Evolutionary conservation across 1,284 basidiomycete species (phyloP), one percentile per base, ranked within the genome.

Genomic region (Xerocomus minutiporus): DNA sequence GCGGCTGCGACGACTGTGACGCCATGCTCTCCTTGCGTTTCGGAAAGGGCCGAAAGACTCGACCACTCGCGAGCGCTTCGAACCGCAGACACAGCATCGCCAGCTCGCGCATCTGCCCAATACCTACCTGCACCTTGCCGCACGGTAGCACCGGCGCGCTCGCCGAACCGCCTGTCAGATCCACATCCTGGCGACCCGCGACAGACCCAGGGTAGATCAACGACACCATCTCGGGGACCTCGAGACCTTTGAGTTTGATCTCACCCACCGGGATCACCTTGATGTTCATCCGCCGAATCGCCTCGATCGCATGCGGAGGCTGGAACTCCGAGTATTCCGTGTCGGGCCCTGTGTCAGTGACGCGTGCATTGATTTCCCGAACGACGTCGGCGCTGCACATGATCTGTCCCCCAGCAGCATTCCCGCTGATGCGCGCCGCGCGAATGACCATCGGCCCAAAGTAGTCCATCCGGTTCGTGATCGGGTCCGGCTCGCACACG

Each of bases 401-500:
- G 65, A 99, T 93, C 72, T 99, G 93, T 0, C 97, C 97, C 12
- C 97, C 97, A 28, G 86, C 84, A 1, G 97, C 94, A 52, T 78
- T 83, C 35, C 88, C 85, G 57, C 80, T 83, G 65, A 99, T 91
- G 51, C 97, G 81, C 2, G 96, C 85, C 0, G 96, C 81, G 40
- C 95, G 88, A 70, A 97, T 97, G 59, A 95, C 91, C 82, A 95
- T 91, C 1, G 91, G 86, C 1, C 93, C 93, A 63, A 95, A 92
- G 73, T 97, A 97, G 72, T 99, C 96, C 97, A 99, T 99, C 26
- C 97, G 88, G 57, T 86, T 77, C 5, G 95, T 99, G 67, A 97
- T 90, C 1, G 93, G 90, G 71, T 99, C 97, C 9, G 84, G 82
- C 66, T 98, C 95, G 68, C 94, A 98, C 42, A 93, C 82, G 0